Evolutionary conservation across 1,139 yeast species (phyloP), one percentile per base, ranked within the genome.

Genomic region (Blastobotrys arbuscula): DNA sequence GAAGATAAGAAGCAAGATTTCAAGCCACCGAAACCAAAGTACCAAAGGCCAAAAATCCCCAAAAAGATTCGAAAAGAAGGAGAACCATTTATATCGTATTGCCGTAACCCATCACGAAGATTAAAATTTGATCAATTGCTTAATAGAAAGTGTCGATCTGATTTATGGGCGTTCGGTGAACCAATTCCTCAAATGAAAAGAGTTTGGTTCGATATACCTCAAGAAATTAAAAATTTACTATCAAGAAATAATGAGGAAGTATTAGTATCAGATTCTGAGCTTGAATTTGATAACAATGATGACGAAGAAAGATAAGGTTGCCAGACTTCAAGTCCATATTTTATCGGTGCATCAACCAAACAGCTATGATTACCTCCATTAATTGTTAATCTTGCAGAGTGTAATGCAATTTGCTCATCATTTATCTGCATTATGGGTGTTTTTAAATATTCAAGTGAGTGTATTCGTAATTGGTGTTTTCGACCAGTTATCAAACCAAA

Each of bases 131-230:
- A 58, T 37, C 57, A 57, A 44, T 47, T 58, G 30, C 41, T 50
- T 8, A 47, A 44, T 19, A 50, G 56, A 13, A 47, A 49, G 13
- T 54, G 52, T 38, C 53, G 62, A 12, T 28, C 47, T 6, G 55
- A 52, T 42, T 43, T 50, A 10, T 50, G 52, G 40, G 61, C 62
- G 9, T 60, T 60, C 52, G 62, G 63, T 16, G 51, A 47, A 20
- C 50, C 49, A 9, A 37, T 59, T 6, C 63, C 63, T 2, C 45
- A 39, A 57, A 88, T 85, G 31, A 70, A 77, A 55, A 84, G 82
- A 60, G 76, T 83, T 8, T 77, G 79, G 44, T 85, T 74, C 61
- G 87, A 88, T 0, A 84, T 85, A 58, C 95, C 96, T 0, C 31
- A 88, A 84, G 51, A 94, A 84, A 63, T 86, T 95, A 95, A 56